Base-by-base conservation (phyloP, 2,329 filamentous ascomycete genomes). In the Herpotrichia juniperi region DNA sequence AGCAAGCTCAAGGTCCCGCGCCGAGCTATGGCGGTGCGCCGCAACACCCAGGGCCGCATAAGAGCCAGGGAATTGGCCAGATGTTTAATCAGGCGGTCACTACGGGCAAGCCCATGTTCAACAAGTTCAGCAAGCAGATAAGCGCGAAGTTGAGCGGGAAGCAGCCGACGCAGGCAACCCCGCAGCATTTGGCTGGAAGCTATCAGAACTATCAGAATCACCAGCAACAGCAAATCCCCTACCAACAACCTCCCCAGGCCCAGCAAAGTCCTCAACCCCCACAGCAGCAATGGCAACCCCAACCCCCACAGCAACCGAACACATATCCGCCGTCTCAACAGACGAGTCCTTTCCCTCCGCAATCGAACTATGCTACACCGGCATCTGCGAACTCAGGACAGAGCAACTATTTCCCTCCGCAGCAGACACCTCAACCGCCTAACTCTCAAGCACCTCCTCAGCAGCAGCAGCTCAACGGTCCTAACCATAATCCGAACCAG, bases 41-140 rank as follows among this genome's bases (percentile, higher is more conserved):
- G n/a, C 26, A 46, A 11, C 45, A 51, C 35, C 35, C 43, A 31
- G 21, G 26, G 28, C 14, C 21, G 39, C 42, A 31, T 50, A 44
- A 22, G 56, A 62, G 21, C 28, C 56, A 67, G 53, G 42, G 55
- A 21, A 40, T 72, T 37, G 67, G 67, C 1, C 59, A 64, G 30
- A 70, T 70, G 58, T 57, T 73, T 55, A 68, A 73, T 26, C 69
- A 72, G 50, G 70, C 69, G 2, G 67, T 73, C 8, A 69, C 67
- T 2, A 70, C 63, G 0, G 59, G 67, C n/a, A 73, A 72, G 54
- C 70, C 70, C 1, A 68, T 72, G 63, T 26, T 72, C 45, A 65
- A 72, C 50, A 73, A 72, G 53, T 44, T 73, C 32, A 62, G 66
- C 39, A 73, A 73, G 62, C 67, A 65, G 8, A 69, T 73, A 22